These are phyloP conservation scores for Osmanthus fragrans DNA, from an alignment of 257 asterid species.

Conservation along the genomic window DNA sequence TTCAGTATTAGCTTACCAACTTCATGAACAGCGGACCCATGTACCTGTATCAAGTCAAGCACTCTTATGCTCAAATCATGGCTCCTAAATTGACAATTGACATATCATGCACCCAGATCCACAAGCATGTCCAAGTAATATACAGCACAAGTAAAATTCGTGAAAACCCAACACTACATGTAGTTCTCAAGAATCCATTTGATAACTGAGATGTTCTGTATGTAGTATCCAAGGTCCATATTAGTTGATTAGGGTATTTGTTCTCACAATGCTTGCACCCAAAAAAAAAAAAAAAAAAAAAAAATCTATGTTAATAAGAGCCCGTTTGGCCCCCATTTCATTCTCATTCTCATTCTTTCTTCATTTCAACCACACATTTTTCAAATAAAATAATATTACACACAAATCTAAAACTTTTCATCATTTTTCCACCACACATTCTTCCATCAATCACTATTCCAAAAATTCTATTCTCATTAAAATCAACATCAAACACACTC, in stretches of 20 bases:
- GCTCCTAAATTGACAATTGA: neutral
- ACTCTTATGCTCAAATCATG: neutral
- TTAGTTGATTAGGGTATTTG: neutral
- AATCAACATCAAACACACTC: no score
- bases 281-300: neutral
- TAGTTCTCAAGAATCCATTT: neutral
- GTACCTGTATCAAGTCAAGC: neutral
- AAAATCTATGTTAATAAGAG: neutral
- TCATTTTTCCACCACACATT: no score
- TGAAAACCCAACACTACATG: neutral
- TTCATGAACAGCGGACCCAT: no score
- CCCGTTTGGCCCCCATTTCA: no score
- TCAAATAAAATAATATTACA: no score
- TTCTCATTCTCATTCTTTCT: no score
- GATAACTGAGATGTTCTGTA: neutral
- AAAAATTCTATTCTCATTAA: no score
- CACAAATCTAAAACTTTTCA: no score
- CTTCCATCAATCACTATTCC: no score
- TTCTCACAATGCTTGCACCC: neutral
- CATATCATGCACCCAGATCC: neutral
- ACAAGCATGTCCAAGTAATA: neutral
- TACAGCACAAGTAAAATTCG: neutral
- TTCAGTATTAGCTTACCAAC: no score
- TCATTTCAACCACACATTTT: no score
- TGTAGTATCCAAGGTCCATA: neutral